Conservation (phyloP, 1,139 yeast species). For the Hyphopichia pseudoburtonii region DNA sequence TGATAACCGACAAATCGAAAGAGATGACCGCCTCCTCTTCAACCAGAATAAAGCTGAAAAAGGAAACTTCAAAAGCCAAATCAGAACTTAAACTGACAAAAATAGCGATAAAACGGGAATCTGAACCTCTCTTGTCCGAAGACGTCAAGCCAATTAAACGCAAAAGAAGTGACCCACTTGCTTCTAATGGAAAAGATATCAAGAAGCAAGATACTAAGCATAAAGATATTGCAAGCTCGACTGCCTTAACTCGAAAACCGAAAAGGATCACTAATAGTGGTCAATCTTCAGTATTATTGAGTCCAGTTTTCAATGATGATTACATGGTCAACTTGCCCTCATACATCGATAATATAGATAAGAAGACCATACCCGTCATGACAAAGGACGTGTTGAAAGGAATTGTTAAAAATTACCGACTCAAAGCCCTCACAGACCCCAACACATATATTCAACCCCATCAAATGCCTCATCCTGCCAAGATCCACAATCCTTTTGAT, state of each 20-base stretch:
- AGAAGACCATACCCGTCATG: conserved; percentile 12
- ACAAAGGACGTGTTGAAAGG: conserved; percentile 11
- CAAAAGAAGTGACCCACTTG: not conserved
- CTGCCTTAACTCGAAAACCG: no score
- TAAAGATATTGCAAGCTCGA: conserved; percentile 2
- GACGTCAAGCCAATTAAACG: conserved; percentile 5
- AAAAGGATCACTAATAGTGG: not conserved
- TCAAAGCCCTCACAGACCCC: conserved; percentile 24
- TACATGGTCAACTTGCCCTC: conserved; percentile 16
- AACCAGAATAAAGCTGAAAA: conserved; percentile 2
- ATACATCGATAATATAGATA: conserved; percentile 11
- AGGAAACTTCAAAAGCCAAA: not conserved
- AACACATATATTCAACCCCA: conserved; percentile 18
- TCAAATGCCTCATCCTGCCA: conserved; percentile 20
- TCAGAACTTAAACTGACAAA: not conserved
- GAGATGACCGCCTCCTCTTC: conserved; percentile 4
- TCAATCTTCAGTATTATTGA: conserved; percentile 9
- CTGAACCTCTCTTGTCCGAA: not conserved
- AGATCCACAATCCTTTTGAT: conserved; percentile 23
- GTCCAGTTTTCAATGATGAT: conserved; percentile 18
- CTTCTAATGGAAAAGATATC: conserved; percentile 1
- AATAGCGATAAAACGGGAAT: conserved; percentile 1
- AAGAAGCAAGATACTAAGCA: conserved; percentile 5
- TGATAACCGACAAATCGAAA: conserved; percentile 4
- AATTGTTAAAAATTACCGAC: conserved; percentile 15